Conservation (phyloP, 2,329 filamentous ascomycete genomes). For the Fusarium incarnatum region DNA sequence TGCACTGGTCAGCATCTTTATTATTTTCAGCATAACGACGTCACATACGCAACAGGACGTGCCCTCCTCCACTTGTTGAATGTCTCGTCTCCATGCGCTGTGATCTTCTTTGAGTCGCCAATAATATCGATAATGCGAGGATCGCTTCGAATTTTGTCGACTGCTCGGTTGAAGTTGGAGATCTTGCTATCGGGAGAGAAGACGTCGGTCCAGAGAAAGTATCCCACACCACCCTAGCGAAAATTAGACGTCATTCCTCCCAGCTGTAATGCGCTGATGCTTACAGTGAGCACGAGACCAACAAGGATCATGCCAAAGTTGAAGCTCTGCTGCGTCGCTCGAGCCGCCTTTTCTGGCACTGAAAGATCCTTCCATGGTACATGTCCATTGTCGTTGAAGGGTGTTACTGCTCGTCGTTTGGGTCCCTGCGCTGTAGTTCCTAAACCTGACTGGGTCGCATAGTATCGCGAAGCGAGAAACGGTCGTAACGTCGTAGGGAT, state of each 20-base stretch:
- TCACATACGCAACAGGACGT: constrained; percentile 67
- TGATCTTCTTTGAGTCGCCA: constrained; percentile 79
- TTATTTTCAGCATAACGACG: not conserved
- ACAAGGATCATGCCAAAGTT: constrained; percentile 83
- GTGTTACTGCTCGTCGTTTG: constrained; percentile 77
- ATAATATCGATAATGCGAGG: constrained; percentile 77
- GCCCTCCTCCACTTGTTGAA: constrained; percentile 82
- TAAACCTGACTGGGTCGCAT: constrained; percentile 68
- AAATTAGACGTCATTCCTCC: constrained; percentile 7
- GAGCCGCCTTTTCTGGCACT: constrained; percentile 79
- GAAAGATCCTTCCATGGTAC: constrained; percentile 85
- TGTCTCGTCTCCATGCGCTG: constrained; percentile 83
- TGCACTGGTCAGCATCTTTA: constrained; percentile 52
- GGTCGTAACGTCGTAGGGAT: constrained; percentile 50
- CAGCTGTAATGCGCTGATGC: not conserved
- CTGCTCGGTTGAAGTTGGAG: constrained; percentile 87
- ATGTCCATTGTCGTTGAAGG: constrained; percentile 86
- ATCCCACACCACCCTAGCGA: constrained; percentile 76
- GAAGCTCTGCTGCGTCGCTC: constrained; percentile 90
- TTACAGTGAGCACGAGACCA: constrained; percentile 81
- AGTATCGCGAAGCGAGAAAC: constrained; percentile 59
- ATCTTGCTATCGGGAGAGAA: constrained; percentile 88
- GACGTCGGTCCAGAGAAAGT: constrained; percentile 83
- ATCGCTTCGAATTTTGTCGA: constrained; percentile 81
- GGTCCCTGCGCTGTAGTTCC: constrained; percentile 55